Conservation (phyloP, 108 stramenopile genomes). For the Thalassiosira profunda region DNA sequence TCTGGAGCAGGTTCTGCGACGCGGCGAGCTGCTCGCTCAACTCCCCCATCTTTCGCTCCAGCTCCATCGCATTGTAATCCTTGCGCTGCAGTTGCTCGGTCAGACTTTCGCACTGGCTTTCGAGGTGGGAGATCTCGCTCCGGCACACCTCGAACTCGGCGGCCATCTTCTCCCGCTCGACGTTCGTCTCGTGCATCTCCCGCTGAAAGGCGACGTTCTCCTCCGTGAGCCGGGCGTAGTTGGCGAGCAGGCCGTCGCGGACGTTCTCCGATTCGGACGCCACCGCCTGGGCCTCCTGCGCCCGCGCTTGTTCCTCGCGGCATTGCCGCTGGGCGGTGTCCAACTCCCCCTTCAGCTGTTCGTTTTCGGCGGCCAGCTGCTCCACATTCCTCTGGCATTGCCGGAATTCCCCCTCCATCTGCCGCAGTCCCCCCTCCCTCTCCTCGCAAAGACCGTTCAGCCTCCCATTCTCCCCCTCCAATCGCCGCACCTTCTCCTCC, state of each 20-base stretch:
- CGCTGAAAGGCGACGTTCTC: constrained; percentile 41
- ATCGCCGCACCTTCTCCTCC: neutral
- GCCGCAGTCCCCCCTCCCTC: constrained; percentile 2
- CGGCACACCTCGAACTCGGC: constrained; percentile 15
- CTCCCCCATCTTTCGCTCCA: constrained; percentile 16
- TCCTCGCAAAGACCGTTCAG: neutral
- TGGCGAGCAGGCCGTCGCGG: constrained; percentile 28
- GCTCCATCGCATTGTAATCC: constrained; percentile 5
- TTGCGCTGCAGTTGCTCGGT: constrained; percentile 13
- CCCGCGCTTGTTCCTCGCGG: constrained; percentile 17
- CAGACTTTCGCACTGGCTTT: neutral
- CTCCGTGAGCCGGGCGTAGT: constrained; percentile 27
- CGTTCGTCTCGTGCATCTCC: constrained; percentile 9
- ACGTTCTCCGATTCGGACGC: constrained; percentile 27
- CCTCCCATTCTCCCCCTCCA: constrained; percentile 17
- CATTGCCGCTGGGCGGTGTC: constrained; percentile 6
- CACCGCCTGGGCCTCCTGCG: constrained; percentile 21
- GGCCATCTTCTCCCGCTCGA: constrained; percentile 8
- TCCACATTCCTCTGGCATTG: constrained; percentile 1
- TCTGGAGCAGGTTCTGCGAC: constrained; percentile 10
- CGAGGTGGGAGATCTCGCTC: constrained; percentile 14
- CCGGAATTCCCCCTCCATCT: constrained; percentile 6
- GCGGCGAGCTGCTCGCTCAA: constrained; percentile 10
- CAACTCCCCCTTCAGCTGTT: constrained; percentile 13
- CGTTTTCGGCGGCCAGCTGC: constrained; percentile 11